Percentiles rank a stretch among this genome's conserved stretches.
Evolutionary conservation across 169 alveolate species (phyloP).

Genomic region (Plasmodium ovale): DNA sequence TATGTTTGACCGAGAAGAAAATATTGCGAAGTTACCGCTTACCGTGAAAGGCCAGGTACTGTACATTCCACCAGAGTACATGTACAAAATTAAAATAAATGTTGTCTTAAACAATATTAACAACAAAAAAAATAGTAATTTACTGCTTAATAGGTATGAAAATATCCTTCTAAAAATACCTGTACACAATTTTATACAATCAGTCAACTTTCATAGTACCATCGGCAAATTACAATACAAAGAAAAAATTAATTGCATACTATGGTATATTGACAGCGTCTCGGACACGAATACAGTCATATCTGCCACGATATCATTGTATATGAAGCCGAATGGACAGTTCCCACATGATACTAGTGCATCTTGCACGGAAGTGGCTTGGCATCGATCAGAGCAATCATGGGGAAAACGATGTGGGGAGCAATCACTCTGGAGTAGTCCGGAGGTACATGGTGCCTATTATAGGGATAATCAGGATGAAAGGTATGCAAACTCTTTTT

Average conservation of each 20-base stretch:
- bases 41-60: slow-evolving; percentile 23
- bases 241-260: slow-evolving; percentile 8
- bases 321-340: slow-evolving; percentile 5
- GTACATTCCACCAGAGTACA: slow-evolving; percentile 20
- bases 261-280: slow-evolving; percentile 35
- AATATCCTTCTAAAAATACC: slow-evolving; percentile 52
- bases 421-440: too few species aligned
- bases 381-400: too few species aligned
- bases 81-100: slow-evolving; percentile 49
- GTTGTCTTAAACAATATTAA: slow-evolving; percentile 33
- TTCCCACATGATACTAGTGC: neutral
- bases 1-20: too few species aligned
- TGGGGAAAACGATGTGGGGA: too few species aligned
- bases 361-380: neutral
- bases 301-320: slow-evolving; percentile 23
- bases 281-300: slow-evolving; percentile 1
- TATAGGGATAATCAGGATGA: neutral
- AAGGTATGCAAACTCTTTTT: neutral
- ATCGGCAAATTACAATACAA: slow-evolving; percentile 21
- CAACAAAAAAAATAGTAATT: slow-evolving; percentile 6
- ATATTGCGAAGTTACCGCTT: too few species aligned
- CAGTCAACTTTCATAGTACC: slow-evolving; percentile 17
- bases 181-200: slow-evolving; percentile 46
- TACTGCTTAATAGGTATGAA: slow-evolving; percentile 39
- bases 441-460: too few species aligned